Conservation (phyloP, 2,329 filamentous ascomycete genomes). For the Paraphaeosphaeria sporulosa region DNA sequence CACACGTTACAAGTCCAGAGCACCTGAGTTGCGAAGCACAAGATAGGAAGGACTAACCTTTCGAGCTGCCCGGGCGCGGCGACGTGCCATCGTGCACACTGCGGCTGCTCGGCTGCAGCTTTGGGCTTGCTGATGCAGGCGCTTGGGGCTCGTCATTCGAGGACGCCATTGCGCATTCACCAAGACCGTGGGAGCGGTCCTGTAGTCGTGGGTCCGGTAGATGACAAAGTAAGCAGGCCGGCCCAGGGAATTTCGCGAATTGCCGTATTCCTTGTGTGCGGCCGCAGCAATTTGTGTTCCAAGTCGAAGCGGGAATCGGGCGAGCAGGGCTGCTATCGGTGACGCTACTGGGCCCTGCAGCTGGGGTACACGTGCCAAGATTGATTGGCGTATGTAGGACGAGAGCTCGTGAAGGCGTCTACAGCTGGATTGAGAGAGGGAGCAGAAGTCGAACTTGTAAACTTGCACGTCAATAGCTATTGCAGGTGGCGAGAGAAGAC, state of each 20-base stretch:
- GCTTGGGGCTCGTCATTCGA: constrained; percentile 35
- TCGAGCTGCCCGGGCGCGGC: constrained; percentile 32
- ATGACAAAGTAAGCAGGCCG: constrained; percentile 4
- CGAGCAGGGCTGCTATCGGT: constrained; percentile 26
- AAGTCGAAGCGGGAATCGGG: constrained; percentile 7
- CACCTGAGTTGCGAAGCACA: neutral
- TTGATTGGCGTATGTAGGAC: constrained; percentile 29
- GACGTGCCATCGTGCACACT: constrained; percentile 36
- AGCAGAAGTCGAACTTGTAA: constrained; percentile 6
- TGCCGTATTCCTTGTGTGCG: constrained; percentile 24
- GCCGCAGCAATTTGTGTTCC: constrained; percentile 2
- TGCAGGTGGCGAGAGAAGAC: neutral
- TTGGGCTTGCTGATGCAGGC: constrained; percentile 28
- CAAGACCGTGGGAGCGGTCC: neutral
- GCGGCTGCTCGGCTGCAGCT: constrained; percentile 26
- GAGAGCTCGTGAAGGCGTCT: neutral
- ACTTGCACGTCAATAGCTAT: neutral
- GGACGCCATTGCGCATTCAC: constrained; percentile 24
- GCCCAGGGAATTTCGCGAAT: constrained; percentile 12
- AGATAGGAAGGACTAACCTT: constrained; percentile 40
- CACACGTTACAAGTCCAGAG: neutral
- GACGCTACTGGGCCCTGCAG: constrained; percentile 15
- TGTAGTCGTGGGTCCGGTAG: neutral
- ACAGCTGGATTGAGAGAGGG: constrained; percentile 15
- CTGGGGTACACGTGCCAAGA: constrained; percentile 40